A percentile compares a stretch with the other conserved stretches of the same genome.
Conservation (phyloP, 768 basidiomycete genomes). For the Lactarius hengduanensis region DNA sequence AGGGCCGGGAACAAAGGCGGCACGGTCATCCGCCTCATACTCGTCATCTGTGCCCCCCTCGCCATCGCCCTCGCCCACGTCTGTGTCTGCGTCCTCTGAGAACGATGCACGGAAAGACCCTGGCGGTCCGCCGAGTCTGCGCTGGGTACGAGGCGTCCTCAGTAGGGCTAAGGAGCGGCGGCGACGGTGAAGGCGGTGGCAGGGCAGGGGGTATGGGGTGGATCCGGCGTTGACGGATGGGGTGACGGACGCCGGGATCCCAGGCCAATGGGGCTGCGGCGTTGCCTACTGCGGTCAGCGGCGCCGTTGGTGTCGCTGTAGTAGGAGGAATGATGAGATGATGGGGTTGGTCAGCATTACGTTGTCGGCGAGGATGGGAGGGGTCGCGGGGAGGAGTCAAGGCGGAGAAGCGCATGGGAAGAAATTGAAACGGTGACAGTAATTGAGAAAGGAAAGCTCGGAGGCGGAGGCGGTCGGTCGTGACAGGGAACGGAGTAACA, state of each 20-base stretch:
- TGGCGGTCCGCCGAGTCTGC: conserved; percentile 4
- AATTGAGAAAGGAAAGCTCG: conserved; percentile 9
- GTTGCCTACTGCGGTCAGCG: not conserved
- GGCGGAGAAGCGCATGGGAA: conserved; percentile 13
- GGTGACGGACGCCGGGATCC: conserved; percentile 13
- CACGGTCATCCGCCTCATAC: not conserved
- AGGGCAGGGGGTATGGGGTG: not conserved
- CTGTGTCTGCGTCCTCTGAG: not conserved
- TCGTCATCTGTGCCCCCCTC: not conserved
- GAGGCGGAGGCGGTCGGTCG: conserved; percentile 12
- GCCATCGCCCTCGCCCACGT: not conserved
- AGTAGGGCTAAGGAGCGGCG: not conserved
- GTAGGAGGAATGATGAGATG: not conserved
- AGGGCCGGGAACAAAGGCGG: conserved; percentile 13
- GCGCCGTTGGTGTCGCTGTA: not conserved
- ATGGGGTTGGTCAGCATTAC: conserved; percentile 23
- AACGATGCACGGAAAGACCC: not conserved
- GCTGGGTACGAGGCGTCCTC: conserved; percentile 1
- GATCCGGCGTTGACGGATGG: conserved; percentile 2
- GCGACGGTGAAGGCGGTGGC: not conserved
- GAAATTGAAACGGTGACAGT: not conserved
- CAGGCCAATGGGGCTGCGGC: conserved; percentile 2
- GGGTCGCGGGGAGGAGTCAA: not conserved
- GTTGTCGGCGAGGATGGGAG: not conserved
- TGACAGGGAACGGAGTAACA: not conserved